Conservation (phyloP, 1,139 yeast species). For the Pichia sp. region DNA sequence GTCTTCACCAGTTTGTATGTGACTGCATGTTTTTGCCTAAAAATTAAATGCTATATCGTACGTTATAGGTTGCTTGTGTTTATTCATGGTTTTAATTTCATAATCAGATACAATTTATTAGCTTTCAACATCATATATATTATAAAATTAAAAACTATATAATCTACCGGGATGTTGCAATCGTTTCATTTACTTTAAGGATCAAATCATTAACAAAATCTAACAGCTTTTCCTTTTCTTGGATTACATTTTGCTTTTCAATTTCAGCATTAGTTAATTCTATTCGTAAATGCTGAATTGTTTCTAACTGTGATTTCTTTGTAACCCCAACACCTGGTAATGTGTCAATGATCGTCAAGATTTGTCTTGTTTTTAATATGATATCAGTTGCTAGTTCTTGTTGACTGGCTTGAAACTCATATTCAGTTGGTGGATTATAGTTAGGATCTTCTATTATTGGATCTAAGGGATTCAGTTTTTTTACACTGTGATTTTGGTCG, state of each 20-base stretch:
- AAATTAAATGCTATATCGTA: too few species aligned
- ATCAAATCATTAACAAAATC: slow-evolving; percentile 66
- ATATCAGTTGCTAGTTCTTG: slow-evolving; percentile 78
- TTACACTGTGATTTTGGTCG: slow-evolving; percentile 62
- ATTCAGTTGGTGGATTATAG: slow-evolving; percentile 38
- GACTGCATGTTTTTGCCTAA: too few species aligned
- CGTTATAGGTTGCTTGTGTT: too few species aligned
- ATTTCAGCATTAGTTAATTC: slow-evolving; percentile 59
- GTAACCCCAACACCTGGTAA: slow-evolving; percentile 91
- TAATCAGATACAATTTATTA: too few species aligned
- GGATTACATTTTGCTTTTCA: slow-evolving; percentile 50
- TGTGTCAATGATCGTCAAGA: slow-evolving; percentile 76
- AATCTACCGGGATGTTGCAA: slow-evolving; percentile 29
- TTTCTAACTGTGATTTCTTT: slow-evolving; percentile 61
- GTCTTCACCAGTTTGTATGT: too few species aligned
- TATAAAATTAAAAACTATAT: background rate
- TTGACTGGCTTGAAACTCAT: slow-evolving; percentile 51
- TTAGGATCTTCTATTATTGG: slow-evolving; percentile 47
- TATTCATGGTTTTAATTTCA: too few species aligned
- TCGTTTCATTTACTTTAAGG: slow-evolving; percentile 51
- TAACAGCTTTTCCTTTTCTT: slow-evolving; percentile 60
- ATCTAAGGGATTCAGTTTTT: slow-evolving; percentile 40
- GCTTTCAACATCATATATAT: background rate
- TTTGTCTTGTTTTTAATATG: slow-evolving; percentile 79
- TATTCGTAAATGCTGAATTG: slow-evolving; percentile 55